Base-by-base conservation (phyloP, 1,284 basidiomycete genomes). In the Laetiporus sulphureus region DNA sequence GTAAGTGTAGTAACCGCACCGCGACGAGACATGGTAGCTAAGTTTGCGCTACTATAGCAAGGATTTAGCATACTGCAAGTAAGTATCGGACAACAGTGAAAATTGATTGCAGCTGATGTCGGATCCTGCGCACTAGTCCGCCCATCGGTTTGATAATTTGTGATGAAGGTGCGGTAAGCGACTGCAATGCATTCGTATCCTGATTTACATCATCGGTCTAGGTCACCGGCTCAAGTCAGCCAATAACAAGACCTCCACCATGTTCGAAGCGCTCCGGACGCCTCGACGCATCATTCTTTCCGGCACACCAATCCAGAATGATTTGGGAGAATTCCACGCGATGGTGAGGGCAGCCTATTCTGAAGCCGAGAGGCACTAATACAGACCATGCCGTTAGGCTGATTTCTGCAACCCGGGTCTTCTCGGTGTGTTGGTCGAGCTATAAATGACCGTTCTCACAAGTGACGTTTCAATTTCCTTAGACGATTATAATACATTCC, bases 241-340 rank as follows among this genome's bases (percentile, higher is more conserved):
- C 3, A 84, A 80, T 47, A 93, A 89, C 56, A 96, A 98, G 68
- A 97, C 93, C 0, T 88, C 87, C 1, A 76, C 75, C 39, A 90
- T 92, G 79, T 95, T 98, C 57, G 82, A 89, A 47, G 74, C 77
- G 12, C 68, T 99, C 29, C 70, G 69, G 40, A 91, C 89, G 1
- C 73, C 73, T 4, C 71, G 89, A 19, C 71, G 91, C 32, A 75
- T 93, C 45, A 95, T 99, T 39, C 70, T 99, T 3, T 95, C 94
- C 0, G 96, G 96, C 15, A 99, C 96, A 2, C 96, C 96, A 1
- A 91, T 99, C 34, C 91, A 99, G 63, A 99, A 99, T 61, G 91
- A 98, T 59, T 69, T 99, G 15, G 74, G 85, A 44, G 96, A 99
- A 62, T 96, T 96, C 58, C 94, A 94, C 64, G 78, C 93, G 4